Evolutionary conservation across 257 asterid species (phyloP).

Genomic region (Solanum pinnatisectum): DNA sequence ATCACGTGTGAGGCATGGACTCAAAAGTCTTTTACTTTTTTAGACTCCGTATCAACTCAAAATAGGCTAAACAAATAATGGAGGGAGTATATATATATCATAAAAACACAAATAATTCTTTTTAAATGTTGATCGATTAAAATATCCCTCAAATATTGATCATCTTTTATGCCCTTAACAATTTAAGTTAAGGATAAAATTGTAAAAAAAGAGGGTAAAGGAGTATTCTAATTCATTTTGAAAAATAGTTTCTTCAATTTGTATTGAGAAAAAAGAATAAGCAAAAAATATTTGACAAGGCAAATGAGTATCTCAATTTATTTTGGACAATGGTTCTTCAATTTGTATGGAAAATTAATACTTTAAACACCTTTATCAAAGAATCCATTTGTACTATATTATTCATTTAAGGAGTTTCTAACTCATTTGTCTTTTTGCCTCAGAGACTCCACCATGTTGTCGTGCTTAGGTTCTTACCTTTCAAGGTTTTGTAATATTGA

Average conservation of each 20-base stretch:
- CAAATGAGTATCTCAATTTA: background rate
- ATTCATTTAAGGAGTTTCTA: background rate
- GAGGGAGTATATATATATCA: background rate
- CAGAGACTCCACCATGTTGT: slow-evolving; percentile 70
- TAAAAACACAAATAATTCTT: too few relatives aligned
- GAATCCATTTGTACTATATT: background rate
- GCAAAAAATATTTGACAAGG: background rate
- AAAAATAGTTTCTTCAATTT: background rate
- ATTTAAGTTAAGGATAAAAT: background rate
- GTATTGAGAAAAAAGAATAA: background rate
- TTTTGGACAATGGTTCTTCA: background rate
- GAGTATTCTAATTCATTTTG: too few relatives aligned
- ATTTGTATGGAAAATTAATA: too few relatives aligned
- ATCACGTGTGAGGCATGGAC: background rate
- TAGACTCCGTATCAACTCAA: background rate
- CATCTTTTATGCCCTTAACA: background rate
- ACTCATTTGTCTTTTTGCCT: background rate
- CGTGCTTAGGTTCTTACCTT: slow-evolving; percentile 80
- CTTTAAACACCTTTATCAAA: background rate
- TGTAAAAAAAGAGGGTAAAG: too few relatives aligned
- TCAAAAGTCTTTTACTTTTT: background rate
- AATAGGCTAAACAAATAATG: background rate
- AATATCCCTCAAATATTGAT: background rate
- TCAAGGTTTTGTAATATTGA: slow-evolving; percentile 84
- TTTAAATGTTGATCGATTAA: background rate